Percentiles rank a stretch among this genome's conserved stretches.
These are phyloP conservation scores for Phlebiopsis gigantea DNA, from an alignment of 768 basidiomycete species.

Conservation along the genomic window DNA sequence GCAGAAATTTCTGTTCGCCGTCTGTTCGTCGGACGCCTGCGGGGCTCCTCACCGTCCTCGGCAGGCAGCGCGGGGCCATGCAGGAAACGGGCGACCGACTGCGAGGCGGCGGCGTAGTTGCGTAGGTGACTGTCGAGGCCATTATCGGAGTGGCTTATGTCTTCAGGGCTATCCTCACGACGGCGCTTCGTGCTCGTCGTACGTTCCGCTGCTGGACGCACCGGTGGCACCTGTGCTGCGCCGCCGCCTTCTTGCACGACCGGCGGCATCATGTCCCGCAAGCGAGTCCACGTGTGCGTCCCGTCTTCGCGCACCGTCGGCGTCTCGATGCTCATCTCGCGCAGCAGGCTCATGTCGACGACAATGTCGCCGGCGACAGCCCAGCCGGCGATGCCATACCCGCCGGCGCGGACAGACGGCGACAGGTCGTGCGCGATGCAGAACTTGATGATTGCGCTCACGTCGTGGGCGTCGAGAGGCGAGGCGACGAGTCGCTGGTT, in stretches of 20 bases:
- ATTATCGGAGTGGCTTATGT: not conserved
- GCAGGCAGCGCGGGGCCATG: conserved; percentile 30
- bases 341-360: conserved; percentile 69
- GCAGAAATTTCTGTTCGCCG: conserved; percentile 17
- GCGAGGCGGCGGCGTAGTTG: conserved; percentile 52
- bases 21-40: conserved; percentile 22
- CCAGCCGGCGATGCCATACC: conserved; percentile 90
- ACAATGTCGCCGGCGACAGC: conserved; percentile 83
- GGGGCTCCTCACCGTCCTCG: conserved; percentile 22
- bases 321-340: conserved; percentile 61
- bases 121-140: not conserved
- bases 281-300: conserved; percentile 47
- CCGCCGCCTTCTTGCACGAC: conserved; percentile 53
- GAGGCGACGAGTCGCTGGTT: conserved; percentile 39
- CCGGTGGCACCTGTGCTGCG: conserved; percentile 14
- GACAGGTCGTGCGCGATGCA: conserved; percentile 66
- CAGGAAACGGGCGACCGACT: conserved; percentile 46
- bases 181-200: conserved; percentile 36
- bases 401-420: conserved; percentile 83
- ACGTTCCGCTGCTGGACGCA: conserved; percentile 26
- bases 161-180: conserved; percentile 36
- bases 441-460: conserved; percentile 74
- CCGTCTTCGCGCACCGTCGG: conserved; percentile 29
- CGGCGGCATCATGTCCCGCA: conserved; percentile 47
- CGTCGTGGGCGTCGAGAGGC: conserved; percentile 75